Evolutionary conservation across 2,329 filamentous ascomycete genomes (phyloP).

Genomic region (Meredithiella fracta): DNA sequence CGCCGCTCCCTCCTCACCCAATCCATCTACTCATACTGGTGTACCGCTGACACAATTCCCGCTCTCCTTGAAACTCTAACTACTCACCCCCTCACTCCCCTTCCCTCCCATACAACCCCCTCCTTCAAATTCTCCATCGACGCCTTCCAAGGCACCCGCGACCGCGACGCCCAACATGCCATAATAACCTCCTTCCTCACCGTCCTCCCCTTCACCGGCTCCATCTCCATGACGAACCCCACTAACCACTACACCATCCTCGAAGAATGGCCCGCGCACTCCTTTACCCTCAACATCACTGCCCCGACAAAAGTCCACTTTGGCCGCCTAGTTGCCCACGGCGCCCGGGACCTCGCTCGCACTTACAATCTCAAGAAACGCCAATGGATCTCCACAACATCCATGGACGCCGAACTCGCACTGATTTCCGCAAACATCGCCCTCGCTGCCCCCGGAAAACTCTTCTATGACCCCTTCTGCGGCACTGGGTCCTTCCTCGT

Average conservation of each 20-base stretch:
- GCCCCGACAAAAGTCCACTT: conserved; percentile 32
- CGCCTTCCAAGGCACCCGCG: conserved; percentile 59
- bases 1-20: conserved; percentile 66
- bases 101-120: conserved; percentile 35
- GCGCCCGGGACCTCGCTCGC: conserved; percentile 49
- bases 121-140: conserved; percentile 80
- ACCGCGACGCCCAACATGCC: conserved; percentile 42
- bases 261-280: conserved; percentile 56
- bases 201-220: conserved; percentile 63
- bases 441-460: conserved; percentile 60
- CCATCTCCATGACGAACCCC: conserved; percentile 57
- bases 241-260: conserved; percentile 65
- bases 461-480: conserved; percentile 91
- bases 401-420: conserved; percentile 90
- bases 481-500: conserved; percentile 88
- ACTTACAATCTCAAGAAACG: conserved; percentile 86
- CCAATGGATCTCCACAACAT: conserved; percentile 85
- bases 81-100: background rate
- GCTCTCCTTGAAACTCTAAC: conserved; percentile 40
- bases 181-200: conserved; percentile 63
- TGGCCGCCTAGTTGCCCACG: conserved; percentile 51
- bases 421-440: conserved; percentile 86
- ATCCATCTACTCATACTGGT: conserved; percentile 83
- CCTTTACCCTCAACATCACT: conserved; percentile 37
- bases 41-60: conserved; percentile 47